These are phyloP conservation scores for Apiotrichum mycotoxinovorans DNA, from an alignment of 1,284 basidiomycete species.

Conservation along the genomic window DNA sequence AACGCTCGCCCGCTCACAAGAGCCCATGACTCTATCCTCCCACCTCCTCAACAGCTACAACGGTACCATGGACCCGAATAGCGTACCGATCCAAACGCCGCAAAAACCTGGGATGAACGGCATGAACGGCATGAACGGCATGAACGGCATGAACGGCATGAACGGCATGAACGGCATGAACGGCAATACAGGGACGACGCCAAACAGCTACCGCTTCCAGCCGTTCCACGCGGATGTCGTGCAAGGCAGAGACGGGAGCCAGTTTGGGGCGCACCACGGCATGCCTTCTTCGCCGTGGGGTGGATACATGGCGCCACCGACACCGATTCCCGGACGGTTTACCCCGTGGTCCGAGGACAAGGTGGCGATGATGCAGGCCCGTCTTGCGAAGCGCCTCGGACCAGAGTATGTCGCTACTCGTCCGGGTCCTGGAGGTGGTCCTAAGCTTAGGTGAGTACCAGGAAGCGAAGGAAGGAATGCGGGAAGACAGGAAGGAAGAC, in stretches of 20 bases:
- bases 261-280: slow-evolving; percentile 15
- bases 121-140: too few species aligned
- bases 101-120: neutral
- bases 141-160: too few species aligned
- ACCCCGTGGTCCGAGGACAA: slow-evolving; percentile 55
- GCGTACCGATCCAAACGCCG: slow-evolving; percentile 15
- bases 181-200: too few species aligned
- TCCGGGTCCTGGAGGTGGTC: slow-evolving; percentile 77
- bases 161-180: too few species aligned
- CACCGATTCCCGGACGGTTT: slow-evolving; percentile 13
- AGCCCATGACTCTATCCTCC: slow-evolving; percentile 32
- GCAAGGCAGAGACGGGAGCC: slow-evolving; percentile 8
- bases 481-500: neutral
- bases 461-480: too few species aligned
- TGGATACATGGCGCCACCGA: slow-evolving; percentile 4
- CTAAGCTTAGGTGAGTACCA: slow-evolving; percentile 60
- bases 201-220: neutral
- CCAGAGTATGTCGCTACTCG: slow-evolving; percentile 88
- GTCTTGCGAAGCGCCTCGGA: slow-evolving; percentile 81
- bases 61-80: slow-evolving; percentile 26
- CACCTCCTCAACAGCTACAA: slow-evolving; percentile 25
- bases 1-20: neutral
- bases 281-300: neutral
- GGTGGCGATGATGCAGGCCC: slow-evolving; percentile 71
- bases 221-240: neutral